Percentiles rank a stretch among this genome's conserved stretches.
Evolutionary conservation across 768 basidiomycete species (phyloP).

Genomic region (Chlorophyllum brunneum): DNA sequence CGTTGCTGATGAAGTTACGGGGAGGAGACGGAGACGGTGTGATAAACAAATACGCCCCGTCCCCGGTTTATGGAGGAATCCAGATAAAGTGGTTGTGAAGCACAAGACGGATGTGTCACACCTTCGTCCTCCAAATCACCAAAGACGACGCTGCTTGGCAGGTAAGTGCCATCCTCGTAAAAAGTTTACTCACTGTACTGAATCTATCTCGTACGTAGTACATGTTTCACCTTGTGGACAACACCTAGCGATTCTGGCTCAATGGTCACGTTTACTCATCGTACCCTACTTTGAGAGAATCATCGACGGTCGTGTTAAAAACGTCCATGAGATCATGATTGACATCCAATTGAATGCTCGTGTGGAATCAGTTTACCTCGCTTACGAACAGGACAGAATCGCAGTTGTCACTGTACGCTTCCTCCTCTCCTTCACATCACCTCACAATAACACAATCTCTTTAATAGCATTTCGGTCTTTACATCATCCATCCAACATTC

Average conservation of each 20-base stretch:
- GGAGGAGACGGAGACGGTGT: neutral
- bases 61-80: neutral
- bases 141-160: neutral
- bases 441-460: slow-evolving; percentile 4
- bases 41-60: neutral
- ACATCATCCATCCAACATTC: slow-evolving; percentile 20
- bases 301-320: slow-evolving; percentile 18
- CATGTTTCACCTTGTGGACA: slow-evolving; percentile 47
- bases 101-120: neutral
- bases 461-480: slow-evolving; percentile 21
- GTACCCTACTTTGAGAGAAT: slow-evolving; percentile 39
- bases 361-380: slow-evolving; percentile 43
- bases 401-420: slow-evolving; percentile 44
- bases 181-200: neutral
- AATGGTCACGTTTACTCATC: slow-evolving; percentile 36
- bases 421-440: neutral
- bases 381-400: slow-evolving; percentile 39
- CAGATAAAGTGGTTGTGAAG: neutral
- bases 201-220: slow-evolving; percentile 21
- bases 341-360: slow-evolving; percentile 37
- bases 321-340: slow-evolving; percentile 29
- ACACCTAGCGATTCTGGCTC: slow-evolving; percentile 39
- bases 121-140: neutral
- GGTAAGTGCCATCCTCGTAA: neutral
- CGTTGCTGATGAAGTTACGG: neutral